phyloP scores from a whole-genome alignment of 768 basidiomycete species.

The Trametes gibbosa region DNA sequence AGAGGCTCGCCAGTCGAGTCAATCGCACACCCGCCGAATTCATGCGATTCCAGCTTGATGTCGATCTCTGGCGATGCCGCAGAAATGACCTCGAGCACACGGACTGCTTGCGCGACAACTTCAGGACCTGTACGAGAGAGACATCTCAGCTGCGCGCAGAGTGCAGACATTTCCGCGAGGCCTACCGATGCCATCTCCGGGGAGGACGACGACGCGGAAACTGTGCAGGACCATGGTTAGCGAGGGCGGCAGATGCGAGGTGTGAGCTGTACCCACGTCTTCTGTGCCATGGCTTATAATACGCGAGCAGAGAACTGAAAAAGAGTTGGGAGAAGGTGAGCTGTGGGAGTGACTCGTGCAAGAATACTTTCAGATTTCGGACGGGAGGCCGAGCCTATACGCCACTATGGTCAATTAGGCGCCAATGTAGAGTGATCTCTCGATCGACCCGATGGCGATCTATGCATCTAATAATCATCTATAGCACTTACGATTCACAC shows the following conservation, averaged over 20 bases:
- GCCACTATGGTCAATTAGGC: background rate
- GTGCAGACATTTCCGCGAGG: background rate
- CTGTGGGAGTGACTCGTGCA: constrained; percentile 5
- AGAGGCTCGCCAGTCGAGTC: constrained; percentile 84
- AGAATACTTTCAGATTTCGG: constrained; percentile 4
- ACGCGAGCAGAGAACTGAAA: background rate
- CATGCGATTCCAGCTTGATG: constrained; percentile 69
- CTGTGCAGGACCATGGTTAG: constrained; percentile 37
- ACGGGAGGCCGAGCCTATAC: constrained; percentile 6
- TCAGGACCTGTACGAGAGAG: constrained; percentile 66
- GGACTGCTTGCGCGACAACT: constrained; percentile 81
- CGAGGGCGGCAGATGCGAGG: background rate
- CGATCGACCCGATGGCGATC: constrained; percentile 14
- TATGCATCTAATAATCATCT: background rate
- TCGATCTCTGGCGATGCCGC: constrained; percentile 59
- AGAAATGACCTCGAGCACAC: constrained; percentile 74
- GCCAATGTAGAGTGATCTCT: constrained; percentile 2
- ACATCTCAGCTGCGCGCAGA: background rate
- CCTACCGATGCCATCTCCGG: constrained; percentile 97
- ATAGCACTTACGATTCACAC: constrained; percentile 13
- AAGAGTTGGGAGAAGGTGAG: background rate
- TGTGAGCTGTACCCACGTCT: constrained; percentile 22
- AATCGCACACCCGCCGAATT: constrained; percentile 93
- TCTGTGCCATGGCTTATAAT: constrained; percentile 22
- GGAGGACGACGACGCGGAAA: constrained; percentile 84